Percentiles rank a stretch among this genome's conserved stretches.
Evolutionary conservation across 2,329 filamentous ascomycete genomes (phyloP).

Genomic region (Rhytidhysteron rufulum): DNA sequence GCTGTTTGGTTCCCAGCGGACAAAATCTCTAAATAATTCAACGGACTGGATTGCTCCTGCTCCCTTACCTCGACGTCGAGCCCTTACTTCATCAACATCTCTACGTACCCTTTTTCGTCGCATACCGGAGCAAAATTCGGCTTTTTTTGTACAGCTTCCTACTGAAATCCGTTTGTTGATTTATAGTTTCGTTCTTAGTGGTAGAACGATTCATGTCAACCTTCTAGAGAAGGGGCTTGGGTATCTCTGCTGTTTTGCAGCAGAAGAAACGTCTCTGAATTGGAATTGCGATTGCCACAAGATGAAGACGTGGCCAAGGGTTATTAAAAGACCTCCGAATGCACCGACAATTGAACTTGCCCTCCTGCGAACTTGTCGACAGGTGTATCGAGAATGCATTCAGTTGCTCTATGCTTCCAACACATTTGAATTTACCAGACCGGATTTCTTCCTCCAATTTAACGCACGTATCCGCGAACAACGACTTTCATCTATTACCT

Average conservation of each 20-base stretch:
- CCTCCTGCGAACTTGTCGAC: background rate
- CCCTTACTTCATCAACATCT: too few relatives aligned
- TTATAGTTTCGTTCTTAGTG: background rate
- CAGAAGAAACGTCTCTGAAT: background rate
- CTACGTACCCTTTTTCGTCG: too few relatives aligned
- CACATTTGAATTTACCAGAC: background rate
- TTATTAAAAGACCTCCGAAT: too few relatives aligned
- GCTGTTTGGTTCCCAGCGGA: too few relatives aligned
- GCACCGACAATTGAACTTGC: background rate
- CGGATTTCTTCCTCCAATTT: background rate
- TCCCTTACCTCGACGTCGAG: too few relatives aligned
- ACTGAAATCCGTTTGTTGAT: background rate
- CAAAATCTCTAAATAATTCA: too few relatives aligned
- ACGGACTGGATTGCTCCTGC: too few relatives aligned
- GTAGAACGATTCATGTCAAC: background rate
- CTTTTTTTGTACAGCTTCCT: background rate
- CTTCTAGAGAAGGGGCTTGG: background rate
- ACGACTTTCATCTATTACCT: background rate
- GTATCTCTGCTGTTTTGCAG: background rate
- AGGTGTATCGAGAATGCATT: background rate
- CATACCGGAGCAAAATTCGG: background rate
- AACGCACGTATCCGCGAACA: background rate
- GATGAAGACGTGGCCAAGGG: too few relatives aligned
- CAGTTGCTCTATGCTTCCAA: background rate
- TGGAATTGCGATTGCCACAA: background rate